Percentiles rank a stretch among this genome's conserved stretches.
Evolutionary conservation across 2,329 filamentous ascomycete species (phyloP).

Genomic region (Alternaria rosae): DNA sequence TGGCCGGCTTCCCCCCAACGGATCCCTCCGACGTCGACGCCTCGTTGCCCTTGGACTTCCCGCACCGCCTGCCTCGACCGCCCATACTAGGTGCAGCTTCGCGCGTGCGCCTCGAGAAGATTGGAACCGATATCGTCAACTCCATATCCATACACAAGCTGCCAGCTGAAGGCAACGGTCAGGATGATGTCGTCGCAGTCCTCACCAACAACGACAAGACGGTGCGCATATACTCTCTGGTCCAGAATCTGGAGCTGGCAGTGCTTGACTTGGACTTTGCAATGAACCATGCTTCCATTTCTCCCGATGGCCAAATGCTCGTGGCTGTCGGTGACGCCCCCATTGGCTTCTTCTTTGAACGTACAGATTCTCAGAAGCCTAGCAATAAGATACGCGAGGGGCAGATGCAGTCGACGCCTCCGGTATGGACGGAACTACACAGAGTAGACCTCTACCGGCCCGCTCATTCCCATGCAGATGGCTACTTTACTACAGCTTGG

Average conservation of each 20-base stretch:
- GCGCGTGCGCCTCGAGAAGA: constrained; percentile 62
- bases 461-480: constrained; percentile 46
- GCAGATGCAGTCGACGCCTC: constrained; percentile 26
- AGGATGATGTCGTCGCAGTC: constrained; percentile 72
- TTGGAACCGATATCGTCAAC: constrained; percentile 71
- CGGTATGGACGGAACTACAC: constrained; percentile 53
- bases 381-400: constrained; percentile 34
- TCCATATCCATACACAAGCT: constrained; percentile 69
- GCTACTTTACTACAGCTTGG: constrained; percentile 82
- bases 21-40: constrained; percentile 63
- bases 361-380: constrained; percentile 50
- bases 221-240: constrained; percentile 81
- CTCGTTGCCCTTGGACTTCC: constrained; percentile 62
- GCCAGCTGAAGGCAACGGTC: constrained; percentile 48
- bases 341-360: constrained; percentile 81
- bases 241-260: constrained; percentile 71
- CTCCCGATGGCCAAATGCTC: constrained; percentile 81
- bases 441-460: constrained; percentile 54
- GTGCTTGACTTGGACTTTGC: constrained; percentile 78
- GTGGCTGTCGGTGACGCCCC: constrained; percentile 88
- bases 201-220: constrained; percentile 92
- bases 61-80: constrained; percentile 38
- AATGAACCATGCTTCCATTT: constrained; percentile 94
- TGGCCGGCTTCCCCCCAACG: constrained; percentile 55
- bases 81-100: constrained; percentile 50